Base-by-base conservation (phyloP, 1,284 basidiomycete genomes). In the Pterulicium gracile region DNA sequence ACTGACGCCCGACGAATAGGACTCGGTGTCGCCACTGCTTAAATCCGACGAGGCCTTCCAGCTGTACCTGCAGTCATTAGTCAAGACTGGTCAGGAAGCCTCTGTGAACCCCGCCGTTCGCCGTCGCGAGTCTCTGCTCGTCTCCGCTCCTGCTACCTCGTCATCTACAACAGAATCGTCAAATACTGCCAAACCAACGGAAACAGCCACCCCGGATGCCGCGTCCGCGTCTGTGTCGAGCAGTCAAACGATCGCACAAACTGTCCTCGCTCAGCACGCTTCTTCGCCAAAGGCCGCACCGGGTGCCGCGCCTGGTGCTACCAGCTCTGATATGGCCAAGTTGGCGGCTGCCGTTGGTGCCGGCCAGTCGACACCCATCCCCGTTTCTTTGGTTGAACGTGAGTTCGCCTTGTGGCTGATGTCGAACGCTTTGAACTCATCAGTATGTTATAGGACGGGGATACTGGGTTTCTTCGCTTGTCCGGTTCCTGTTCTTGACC, bases 331-430 rank as follows among this genome's bases (percentile, higher is more conserved):
- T 43, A 58, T 72, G 45, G 62, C 63, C 24, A 70, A 67, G 48
- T 58, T 75, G 24, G 62, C 58, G 5, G 62, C 68, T 20, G 67
- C 66, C 3, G 55, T 73, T 35, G 59, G 72, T 44, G 61, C 65
- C 15, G 73, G 75, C 32, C 63, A 63, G 39, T 65, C 63, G 27
- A 72, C 72, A 51, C 87, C 88, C 3, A 81, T 92, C 27, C 75
- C 82, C 45, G 88, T 92, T 27, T 75, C 85, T 27, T 74, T 92
- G 52, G 78, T 79, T 52, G 87, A 90, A 72, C 76, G 87, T 82
- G 20, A 19, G 17, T 43, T 45, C 7, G 4, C 15, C 34, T 24
- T n/a, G n/a, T n/a, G n/a, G n/a, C 10, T 15, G 41, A 2, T 43
- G 20, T 15, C 12, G 19, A 20, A 23, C 3, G 14, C 24, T 41